Evolutionary conservation across 164 flowering plant genomes (phyloP), one percentile per base, ranked within the genome.

Genomic region (Umbilicus rupestris): DNA sequence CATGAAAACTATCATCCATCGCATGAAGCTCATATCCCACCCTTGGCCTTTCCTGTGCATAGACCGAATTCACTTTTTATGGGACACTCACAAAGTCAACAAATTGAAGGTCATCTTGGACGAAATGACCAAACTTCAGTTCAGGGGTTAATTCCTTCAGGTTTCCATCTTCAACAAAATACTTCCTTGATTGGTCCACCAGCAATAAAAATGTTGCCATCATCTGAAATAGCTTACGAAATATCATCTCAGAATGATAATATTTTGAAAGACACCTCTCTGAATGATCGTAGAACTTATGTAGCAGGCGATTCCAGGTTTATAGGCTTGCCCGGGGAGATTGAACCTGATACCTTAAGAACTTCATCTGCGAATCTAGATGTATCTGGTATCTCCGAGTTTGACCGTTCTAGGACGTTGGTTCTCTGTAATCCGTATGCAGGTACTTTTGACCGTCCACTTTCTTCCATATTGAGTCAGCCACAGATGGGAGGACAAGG

Each of bases 341-440:
- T 44, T 22, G 66, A 30, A 73, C 26, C 82, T 66, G 63, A 75
- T 50, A 31, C 69, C 24, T 42, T 76, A 39, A 71, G 67, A 70
- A 72, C 70, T 35, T 66, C 75, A 10, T 69, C 82, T 41, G 80
- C 77, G 77, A 45, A 72, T 64, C 69, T 46, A n/a, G 83, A 75
- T 15, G 65, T 62, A 70, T 57, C 84, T 68, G 73, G 29, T 3
- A 22, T 66, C 17, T 46, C 79, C 26, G 84, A 77, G 68, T 66
- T 66, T 70, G 76, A 71, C 46, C 85, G 76, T 65, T 79, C 86
- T 11, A 78, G 75, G 73, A 67, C 74, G 74, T 63, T 86, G 33
- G 66, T 76, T 35, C 86, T 83, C 70, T 77, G 77, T 71, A 87
- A 88, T 78, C 90, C 90, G 45, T 83, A 77, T 80, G 85, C 90